phyloP scores from a whole-genome alignment of 225 moss, liverwort and hornwort species.

The Pseudoscleropodium purum region DNA sequence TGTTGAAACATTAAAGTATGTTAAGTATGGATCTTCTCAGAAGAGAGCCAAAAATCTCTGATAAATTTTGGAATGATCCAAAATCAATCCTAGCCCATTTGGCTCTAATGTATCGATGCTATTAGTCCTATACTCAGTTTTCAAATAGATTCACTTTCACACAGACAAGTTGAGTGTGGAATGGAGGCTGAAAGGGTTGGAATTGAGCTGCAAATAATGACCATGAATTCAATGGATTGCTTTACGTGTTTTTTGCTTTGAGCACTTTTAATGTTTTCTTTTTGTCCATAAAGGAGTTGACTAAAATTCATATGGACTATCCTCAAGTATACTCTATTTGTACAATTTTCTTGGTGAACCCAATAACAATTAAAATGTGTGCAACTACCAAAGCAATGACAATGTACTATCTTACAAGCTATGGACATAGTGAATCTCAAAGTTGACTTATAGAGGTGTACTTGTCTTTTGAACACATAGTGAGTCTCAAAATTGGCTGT shows the following conservation, averaged over 20 bases:
- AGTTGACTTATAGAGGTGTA: background rate
- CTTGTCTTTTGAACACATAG: too few species aligned
- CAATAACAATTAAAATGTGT: background rate
- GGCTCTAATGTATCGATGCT: background rate
- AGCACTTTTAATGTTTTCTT: background rate
- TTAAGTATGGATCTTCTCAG: background rate
- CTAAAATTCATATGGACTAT: background rate
- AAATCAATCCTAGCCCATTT: background rate
- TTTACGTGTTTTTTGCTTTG: background rate
- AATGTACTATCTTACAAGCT: background rate
- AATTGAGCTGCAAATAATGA: too few species aligned
- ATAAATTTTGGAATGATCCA: background rate
- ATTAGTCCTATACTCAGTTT: background rate
- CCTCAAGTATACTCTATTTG: background rate
- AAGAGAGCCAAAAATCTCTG: too few species aligned
- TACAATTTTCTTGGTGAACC: background rate
- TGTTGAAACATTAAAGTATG: background rate
- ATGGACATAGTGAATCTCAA: too few species aligned
- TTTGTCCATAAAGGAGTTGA: fast-evolving
- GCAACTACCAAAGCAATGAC: background rate
- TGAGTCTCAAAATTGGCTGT: too few species aligned
- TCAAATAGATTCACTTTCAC: background rate
- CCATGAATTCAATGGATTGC: background rate
- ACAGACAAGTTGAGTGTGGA: background rate
- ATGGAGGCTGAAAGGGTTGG: background rate